These are phyloP conservation scores for Pyrenochaeta sp. DNA, from an alignment of 2,329 filamentous ascomycete species.

Conservation along the genomic window DNA sequence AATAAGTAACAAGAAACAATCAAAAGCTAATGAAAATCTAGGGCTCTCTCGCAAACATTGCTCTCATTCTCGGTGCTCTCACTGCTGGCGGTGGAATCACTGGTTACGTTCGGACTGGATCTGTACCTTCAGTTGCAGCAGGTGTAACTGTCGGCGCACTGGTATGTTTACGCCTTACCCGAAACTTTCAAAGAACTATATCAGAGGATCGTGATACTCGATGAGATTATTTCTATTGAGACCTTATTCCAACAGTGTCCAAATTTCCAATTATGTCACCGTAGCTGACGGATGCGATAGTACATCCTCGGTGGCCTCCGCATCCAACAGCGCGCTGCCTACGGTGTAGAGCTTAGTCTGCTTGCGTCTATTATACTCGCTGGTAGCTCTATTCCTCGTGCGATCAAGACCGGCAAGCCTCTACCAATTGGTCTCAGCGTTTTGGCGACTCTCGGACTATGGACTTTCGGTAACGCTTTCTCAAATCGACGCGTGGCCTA, in stretches of 20 bases:
- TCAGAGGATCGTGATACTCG: background rate
- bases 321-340: constrained; percentile 76
- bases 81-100: constrained; percentile 88
- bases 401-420: constrained; percentile 83
- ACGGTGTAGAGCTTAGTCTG: constrained; percentile 88
- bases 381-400: constrained; percentile 84
- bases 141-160: constrained; percentile 82
- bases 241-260: background rate
- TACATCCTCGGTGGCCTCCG: constrained; percentile 85
- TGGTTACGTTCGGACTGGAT: constrained; percentile 85
- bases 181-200: background rate
- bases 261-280: background rate
- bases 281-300: constrained; percentile 29
- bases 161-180: constrained; percentile 46
- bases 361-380: constrained; percentile 86
- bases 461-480: constrained; percentile 79
- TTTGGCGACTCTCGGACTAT: constrained; percentile 79
- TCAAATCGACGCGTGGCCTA: constrained; percentile 28
- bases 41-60: constrained; percentile 64
- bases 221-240: background rate
- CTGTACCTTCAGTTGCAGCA: constrained; percentile 84
- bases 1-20: background rate
- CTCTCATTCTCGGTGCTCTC: constrained; percentile 79
- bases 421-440: constrained; percentile 82
- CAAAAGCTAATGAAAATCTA: constrained; percentile 13